Evolutionary conservation across 805 yeast genomes (phyloP).

Genomic region (Suhomyces sp.): DNA sequence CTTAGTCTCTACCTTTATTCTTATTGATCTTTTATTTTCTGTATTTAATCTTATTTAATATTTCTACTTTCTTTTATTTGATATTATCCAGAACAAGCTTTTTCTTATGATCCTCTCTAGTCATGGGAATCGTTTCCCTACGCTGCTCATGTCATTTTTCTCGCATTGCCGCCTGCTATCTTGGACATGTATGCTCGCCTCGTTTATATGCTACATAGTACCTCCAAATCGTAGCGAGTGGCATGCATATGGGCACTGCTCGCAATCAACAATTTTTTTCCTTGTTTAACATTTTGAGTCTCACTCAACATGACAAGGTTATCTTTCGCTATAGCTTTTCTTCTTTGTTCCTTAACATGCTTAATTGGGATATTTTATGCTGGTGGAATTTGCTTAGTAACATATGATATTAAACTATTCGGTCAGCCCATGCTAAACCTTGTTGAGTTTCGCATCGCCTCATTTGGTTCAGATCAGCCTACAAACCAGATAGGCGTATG

Average conservation of each 20-base stretch:
- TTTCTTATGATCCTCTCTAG: neutral
- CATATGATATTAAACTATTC: neutral
- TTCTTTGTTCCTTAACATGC: neutral
- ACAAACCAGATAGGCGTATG: neutral
- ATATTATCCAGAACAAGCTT: neutral
- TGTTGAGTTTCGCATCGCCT: neutral
- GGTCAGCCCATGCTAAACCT: neutral
- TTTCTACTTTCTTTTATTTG: neutral
- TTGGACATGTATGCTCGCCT: neutral
- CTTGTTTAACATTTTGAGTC: neutral
- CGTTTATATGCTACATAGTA: neutral
- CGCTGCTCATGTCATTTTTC: neutral
- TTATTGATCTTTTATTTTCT: neutral
- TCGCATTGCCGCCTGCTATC: neutral
- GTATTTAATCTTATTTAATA: neutral
- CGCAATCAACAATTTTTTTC: neutral
- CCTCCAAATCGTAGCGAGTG: neutral
- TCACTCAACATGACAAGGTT: neutral
- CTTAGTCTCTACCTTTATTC: neutral
- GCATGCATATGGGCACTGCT: slow-evolving; percentile 1
- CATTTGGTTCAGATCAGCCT: neutral
- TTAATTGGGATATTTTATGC: neutral
- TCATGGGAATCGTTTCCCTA: neutral
- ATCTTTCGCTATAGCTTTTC: neutral
- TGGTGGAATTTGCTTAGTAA: neutral